Percentiles rank a stretch among this genome's conserved stretches.
Conservation (phyloP, 306 rosid species). For the Hylodesmum podocarpum region DNA sequence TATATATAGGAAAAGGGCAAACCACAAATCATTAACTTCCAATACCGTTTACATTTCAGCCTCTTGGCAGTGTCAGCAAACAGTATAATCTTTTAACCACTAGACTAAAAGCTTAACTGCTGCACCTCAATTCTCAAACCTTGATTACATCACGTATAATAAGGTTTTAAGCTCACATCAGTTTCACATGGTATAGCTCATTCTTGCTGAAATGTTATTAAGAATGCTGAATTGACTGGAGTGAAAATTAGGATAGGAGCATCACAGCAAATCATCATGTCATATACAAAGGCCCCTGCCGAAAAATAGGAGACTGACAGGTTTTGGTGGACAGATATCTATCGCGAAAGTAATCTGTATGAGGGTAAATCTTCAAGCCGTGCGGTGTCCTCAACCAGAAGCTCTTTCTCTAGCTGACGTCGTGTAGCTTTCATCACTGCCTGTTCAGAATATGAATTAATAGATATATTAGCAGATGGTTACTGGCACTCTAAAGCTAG, state of each 20-base stretch:
- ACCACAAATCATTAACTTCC: constrained; percentile 30
- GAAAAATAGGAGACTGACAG: constrained; percentile 26
- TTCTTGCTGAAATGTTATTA: constrained; percentile 32
- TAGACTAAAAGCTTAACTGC: constrained; percentile 21
- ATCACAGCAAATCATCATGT: constrained; percentile 25
- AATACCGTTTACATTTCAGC: constrained; percentile 33
- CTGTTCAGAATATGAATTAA: constrained; percentile 44
- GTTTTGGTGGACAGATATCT: constrained; percentile 34
- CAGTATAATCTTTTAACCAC: constrained; percentile 22
- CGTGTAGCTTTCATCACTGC: constrained; percentile 95
- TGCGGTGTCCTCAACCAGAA: constrained; percentile 62
- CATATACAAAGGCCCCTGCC: constrained; percentile 51
- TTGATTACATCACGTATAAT: constrained; percentile 18
- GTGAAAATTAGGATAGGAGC: constrained; percentile 34
- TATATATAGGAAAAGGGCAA: constrained; percentile 19
- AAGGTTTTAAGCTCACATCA: constrained; percentile 20
- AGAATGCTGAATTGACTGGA: constrained; percentile 30
- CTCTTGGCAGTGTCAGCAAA: constrained; percentile 21
- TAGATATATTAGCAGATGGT: constrained; percentile 20
- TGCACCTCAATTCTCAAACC: constrained; percentile 46
- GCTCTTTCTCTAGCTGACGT: constrained; percentile 91
- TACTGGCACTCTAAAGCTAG: neutral
- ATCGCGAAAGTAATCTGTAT: constrained; percentile 71
- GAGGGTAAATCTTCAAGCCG: constrained; percentile 90
- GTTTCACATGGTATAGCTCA: neutral